phyloP scores from a whole-genome alignment of 352 stramenopile genomes.

The Globisporangium nodosum region DNA sequence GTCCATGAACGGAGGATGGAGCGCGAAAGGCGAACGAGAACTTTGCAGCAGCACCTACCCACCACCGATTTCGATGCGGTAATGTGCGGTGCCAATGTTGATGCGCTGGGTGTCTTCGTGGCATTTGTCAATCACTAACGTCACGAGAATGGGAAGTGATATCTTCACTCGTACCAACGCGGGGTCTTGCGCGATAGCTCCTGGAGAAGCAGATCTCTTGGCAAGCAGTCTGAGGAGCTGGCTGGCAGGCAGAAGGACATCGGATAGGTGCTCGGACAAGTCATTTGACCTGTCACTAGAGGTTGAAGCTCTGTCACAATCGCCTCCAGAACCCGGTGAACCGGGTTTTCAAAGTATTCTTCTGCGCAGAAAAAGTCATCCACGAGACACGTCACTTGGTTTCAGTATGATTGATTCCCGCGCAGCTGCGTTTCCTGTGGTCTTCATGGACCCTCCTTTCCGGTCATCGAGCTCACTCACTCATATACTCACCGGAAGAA shows the following conservation, averaged over 20 bases:
- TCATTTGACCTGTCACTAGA: neutral
- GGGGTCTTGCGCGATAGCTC: too few relatives aligned
- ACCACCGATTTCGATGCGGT: neutral
- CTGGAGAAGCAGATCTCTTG: too few relatives aligned
- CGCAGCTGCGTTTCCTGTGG: neutral
- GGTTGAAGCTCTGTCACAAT: neutral
- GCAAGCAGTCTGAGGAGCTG: too few relatives aligned
- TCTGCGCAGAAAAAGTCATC: neutral
- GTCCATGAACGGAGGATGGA: neutral
- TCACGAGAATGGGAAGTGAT: too few relatives aligned
- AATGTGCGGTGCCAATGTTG: neutral
- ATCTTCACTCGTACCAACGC: too few relatives aligned
- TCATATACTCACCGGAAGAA: neutral
- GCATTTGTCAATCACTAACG: too few relatives aligned
- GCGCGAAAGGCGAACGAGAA: neutral
- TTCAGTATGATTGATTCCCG: neutral
- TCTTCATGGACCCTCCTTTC: neutral
- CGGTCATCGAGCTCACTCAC: neutral
- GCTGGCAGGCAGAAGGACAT: too few relatives aligned
- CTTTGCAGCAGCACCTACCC: too few relatives aligned
- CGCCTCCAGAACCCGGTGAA: neutral
- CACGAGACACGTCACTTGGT: neutral
- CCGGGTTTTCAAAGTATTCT: too few relatives aligned
- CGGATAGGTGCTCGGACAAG: too few relatives aligned
- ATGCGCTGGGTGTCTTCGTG: too few relatives aligned